Percentiles rank a stretch among this genome's conserved stretches.
Conservation (phyloP, 495 filamentous ascomycete genomes). For the Lepraria neglecta region DNA sequence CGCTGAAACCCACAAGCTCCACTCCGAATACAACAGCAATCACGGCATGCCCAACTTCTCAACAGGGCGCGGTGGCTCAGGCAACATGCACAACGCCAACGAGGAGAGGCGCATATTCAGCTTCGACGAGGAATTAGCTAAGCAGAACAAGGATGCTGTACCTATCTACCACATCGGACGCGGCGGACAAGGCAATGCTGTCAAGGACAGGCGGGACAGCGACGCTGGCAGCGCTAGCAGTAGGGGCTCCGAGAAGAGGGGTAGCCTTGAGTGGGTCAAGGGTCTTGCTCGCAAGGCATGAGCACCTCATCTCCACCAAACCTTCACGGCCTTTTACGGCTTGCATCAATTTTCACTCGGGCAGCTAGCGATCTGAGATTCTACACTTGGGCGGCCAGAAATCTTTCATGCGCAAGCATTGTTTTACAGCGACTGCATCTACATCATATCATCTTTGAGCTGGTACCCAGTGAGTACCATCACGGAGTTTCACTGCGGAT, state of each 20-base stretch:
- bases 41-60: conserved; percentile 52
- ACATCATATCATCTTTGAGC: neutral
- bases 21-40: conserved; percentile 31
- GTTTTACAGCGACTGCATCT: neutral
- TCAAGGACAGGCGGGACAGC: conserved; percentile 33
- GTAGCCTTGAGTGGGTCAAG: conserved; percentile 1
- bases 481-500: conserved; percentile 17
- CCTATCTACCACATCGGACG: conserved; percentile 78
- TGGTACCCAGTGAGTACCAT: conserved; percentile 15
- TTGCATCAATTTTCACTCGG: neutral
- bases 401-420: neutral
- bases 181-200: conserved; percentile 81
- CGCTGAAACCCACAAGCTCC: conserved; percentile 52
- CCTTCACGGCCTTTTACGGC: neutral
- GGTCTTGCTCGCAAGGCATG: neutral
- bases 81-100: conserved; percentile 65
- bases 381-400: neutral
- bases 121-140: conserved; percentile 86
- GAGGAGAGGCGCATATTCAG: conserved; percentile 71
- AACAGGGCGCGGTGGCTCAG: conserved; percentile 82
- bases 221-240: neutral
- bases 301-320: neutral
- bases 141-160: conserved; percentile 48
- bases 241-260: neutral
- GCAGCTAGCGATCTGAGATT: neutral